Evolutionary conservation across 495 filamentous ascomycete genomes (phyloP), one percentile per base, ranked within the genome.

Genomic region (Chlorociboria aeruginascens): DNA sequence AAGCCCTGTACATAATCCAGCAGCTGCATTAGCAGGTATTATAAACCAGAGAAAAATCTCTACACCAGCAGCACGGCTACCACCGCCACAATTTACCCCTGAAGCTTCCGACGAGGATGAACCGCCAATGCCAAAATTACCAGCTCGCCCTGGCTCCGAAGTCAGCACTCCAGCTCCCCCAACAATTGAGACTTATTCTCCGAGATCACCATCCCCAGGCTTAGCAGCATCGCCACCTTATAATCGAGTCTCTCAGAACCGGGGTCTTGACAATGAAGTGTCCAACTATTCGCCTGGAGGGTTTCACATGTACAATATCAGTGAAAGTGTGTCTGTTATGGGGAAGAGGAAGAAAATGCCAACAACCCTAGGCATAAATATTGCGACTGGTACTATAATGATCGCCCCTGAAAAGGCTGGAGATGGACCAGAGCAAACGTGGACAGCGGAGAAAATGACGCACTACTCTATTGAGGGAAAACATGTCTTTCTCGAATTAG

Each of bases 381-480:
- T 86, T 40, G 79, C 77, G 20, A 92, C 86, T 0, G 88, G 89
- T 34, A 77, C 83, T 9, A 89, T 99, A 48, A 82, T 95, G 68
- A 86, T 99, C 43, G 79, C 89, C 0, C 89, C 93, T 0, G 92
- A 96, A 61, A 86, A 82, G 48, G 64, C 73, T 9, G 63, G 71
- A 32, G 87, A 93, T 59, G 88, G 86, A 8, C 80, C 81, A 8
- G 81, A 83, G 50, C 81, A 93, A 58, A 90, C 94, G 61, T 99
- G 92, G 92, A 82, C 81, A 0, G 89, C 89, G 0, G 87, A 96
- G 31, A 90, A 86, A 61, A 79, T 99, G 63, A 86, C 80, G 12
- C 84, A 94, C 63, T 97, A 99, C 66, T 94, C 87, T 9, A 86
- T 93, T 39, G 92, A 99, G 70, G 90, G 89, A 12, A 99, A 99